Evolutionary conservation across 495 filamentous ascomycete species (phyloP), one percentile per base, ranked within the genome.

Genomic region (Penicillium psychrofluorescens): DNA sequence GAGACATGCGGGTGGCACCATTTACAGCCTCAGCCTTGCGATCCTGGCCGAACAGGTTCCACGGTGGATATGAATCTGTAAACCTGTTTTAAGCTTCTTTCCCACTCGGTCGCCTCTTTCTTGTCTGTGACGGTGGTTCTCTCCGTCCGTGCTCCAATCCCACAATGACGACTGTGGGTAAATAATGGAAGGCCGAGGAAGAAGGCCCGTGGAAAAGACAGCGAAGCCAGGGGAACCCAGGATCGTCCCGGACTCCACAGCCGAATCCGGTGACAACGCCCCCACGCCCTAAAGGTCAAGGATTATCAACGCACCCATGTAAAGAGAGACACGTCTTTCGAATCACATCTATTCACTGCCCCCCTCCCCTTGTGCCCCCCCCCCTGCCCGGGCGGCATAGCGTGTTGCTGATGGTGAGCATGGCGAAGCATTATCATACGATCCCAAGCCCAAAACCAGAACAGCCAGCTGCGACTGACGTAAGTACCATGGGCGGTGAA

Each of bases 341-440:
- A 65, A 62, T 2, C 28, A 37, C 10, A 49, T 45, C 16, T 48
- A 29, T 12, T 47, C 38, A 4, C 22, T 22, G 22, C 33, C 41
- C 49, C 9, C 56, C 55, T 2, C 55, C 51, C 4, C 15, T 4
- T 16, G 15, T n/a, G n/a, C n/a, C n/a, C n/a, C n/a, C n/a, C n/a
- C 16, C 16, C 4, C 16, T 16, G 49, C 43, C 50, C 61, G 59
- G 7, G 41, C 36, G 11, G 11, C 52, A 8, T 8, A 60, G 29
- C 4, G 58, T 61, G 54, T 64, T 53, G 8, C 43, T 36, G n/a
- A 66, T 66, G 31, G 58, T 58, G 13, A 58, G 28, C 1, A 59
- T 51, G 5, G 60, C 64, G 43, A 66, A 61, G 9, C 43, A 47
- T 55, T 60, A 66, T 58, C 62, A 66, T 29, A 68, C 64, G 2